Evolutionary conservation across 352 stramenopile species (phyloP).

Genomic region (Aphanomyces stellatus): DNA sequence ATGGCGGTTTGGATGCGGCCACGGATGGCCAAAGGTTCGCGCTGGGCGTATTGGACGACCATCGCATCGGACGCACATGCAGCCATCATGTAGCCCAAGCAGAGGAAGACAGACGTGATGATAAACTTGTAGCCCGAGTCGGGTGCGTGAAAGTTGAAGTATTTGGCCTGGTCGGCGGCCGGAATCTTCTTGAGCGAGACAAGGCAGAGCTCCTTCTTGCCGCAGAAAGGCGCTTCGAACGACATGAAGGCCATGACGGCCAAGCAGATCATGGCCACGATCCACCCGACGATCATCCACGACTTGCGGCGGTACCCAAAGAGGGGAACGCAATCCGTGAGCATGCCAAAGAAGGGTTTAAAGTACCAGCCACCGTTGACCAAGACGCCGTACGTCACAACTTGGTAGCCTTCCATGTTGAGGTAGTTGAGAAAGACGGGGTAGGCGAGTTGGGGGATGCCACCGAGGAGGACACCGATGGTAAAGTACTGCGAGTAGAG

Average conservation of each 20-base stretch:
- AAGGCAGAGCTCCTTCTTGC: neutral
- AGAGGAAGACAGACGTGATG: conserved; percentile 27
- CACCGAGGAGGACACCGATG: conserved; percentile 26
- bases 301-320: conserved; percentile 23
- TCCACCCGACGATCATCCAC: conserved; percentile 40
- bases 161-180: conserved; percentile 15
- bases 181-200: neutral
- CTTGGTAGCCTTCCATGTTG: conserved; percentile 6
- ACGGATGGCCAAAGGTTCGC: conserved; percentile 56
- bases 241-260: conserved; percentile 43
- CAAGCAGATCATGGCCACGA: conserved; percentile 27
- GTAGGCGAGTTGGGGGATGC: conserved; percentile 17
- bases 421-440: neutral
- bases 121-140: conserved; percentile 22
- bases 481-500: conserved; percentile 26
- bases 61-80: conserved; percentile 61
- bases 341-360: conserved; percentile 56
- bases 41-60: conserved; percentile 64
- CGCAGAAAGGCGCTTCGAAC: conserved; percentile 40
- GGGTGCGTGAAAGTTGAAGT: conserved; percentile 22
- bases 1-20: conserved; percentile 22
- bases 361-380: conserved; percentile 41
- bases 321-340: neutral
- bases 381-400: conserved; percentile 24
- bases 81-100: conserved; percentile 56